Evolutionary conservation across 2,329 filamentous ascomycete species (phyloP), one percentile per base, ranked within the genome.

Genomic region (Ceratocystis smalleyi): DNA sequence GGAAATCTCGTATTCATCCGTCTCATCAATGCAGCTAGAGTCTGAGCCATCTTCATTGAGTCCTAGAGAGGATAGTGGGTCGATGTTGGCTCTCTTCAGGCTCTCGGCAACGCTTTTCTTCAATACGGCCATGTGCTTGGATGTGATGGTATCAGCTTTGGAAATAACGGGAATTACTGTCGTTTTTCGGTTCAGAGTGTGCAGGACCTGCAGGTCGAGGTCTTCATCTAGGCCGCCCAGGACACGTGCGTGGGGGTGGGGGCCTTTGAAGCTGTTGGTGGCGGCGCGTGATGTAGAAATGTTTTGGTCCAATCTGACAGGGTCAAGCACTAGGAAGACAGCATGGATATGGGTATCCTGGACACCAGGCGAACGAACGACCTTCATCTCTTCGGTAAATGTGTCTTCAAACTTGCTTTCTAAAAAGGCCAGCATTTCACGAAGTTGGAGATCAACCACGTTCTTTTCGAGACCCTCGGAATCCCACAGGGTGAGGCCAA

Each of bases 391-490:
- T 76, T 99, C 94, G 60, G 84, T 84, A 73, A 99, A 95, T 0
- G 94, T 97, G 71, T 99, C 94, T 74, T 99, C 92, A 70, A 99
- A 99, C 75, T 97, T 97, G 78, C 88, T 92, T 78, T 99, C 94
- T 66, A 99, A 79, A 76, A 99, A 99, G 7, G 87, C 82, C 43
- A 88, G 86, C 79, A 97, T 91, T 73, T 95, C 90, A 67, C 91
- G 85, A 69, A 99, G 79, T 75, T 99, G 94, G 68, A 97, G 82
- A 73, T 97, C 94, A 62, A 96, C 91, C 43, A 97, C 83, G 70
- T 89, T 94, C 80, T 92, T 95, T 75, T 99, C 92, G 64, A 99
- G 77, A 1, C 94, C 94, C 71, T 94, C 87, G 0, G 94, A 97
- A 73, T 99, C 94, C 94, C 94, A 99, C 40, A 99, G 77, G 0